Evolutionary conservation across 1,284 basidiomycete genomes (phyloP).

Genomic region (Tylopilus sp.): DNA sequence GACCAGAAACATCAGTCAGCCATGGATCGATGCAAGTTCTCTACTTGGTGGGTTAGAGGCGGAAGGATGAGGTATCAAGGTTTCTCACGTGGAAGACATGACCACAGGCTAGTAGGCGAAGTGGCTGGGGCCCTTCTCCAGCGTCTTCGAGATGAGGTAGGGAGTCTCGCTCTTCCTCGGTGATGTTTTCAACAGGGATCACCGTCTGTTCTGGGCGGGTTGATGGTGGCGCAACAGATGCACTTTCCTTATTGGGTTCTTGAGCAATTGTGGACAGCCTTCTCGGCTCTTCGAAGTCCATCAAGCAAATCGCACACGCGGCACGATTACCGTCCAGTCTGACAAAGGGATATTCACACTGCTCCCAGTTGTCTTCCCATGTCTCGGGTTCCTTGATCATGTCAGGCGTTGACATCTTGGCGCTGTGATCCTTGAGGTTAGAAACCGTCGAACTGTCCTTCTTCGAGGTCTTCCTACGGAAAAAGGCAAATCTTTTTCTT

Average conservation of each 20-base stretch:
- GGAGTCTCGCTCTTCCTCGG: conserved; percentile 38
- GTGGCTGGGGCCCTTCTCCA: conserved; percentile 68
- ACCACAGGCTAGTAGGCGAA: conserved; percentile 67
- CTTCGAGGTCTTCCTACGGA: conserved; percentile 35
- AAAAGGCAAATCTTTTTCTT: conserved; percentile 52
- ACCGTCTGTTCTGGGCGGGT: conserved; percentile 20
- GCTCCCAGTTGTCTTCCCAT: conserved; percentile 57
- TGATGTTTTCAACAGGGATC: conserved; percentile 39
- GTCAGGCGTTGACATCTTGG: conserved; percentile 20
- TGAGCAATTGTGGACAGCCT: conserved; percentile 33
- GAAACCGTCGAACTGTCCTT: conserved; percentile 22
- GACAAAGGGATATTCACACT: conserved; percentile 57
- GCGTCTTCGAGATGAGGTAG: conserved; percentile 58
- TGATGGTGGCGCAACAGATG: conserved; percentile 7
- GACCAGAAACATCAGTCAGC: conserved; percentile 72
- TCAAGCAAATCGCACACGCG: conserved; percentile 74
- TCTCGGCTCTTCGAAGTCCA: conserved; percentile 77
- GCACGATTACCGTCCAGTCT: conserved; percentile 75
- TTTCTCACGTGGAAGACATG: conserved; percentile 78
- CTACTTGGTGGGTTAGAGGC: conserved; percentile 35
- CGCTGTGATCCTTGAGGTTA: conserved; percentile 16
- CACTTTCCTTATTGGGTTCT: conserved; percentile 20
- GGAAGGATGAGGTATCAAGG: background rate
- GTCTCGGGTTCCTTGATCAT: conserved; percentile 40
- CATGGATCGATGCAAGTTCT: conserved; percentile 78